Conservation (phyloP, 2,329 filamentous ascomycete species). For the Botrytis porri region DNA sequence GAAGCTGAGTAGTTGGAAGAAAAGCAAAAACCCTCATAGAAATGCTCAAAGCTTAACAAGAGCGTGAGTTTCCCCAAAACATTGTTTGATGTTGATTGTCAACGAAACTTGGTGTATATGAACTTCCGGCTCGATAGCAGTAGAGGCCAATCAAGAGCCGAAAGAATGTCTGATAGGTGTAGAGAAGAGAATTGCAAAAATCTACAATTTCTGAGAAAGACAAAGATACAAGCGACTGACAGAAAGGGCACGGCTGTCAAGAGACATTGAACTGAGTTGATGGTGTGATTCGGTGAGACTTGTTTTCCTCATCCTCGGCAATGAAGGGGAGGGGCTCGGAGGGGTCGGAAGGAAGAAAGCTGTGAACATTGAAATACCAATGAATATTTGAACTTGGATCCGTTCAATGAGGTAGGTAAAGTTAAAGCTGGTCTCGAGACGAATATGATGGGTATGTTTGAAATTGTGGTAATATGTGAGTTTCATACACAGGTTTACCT, state of each 20-base stretch:
- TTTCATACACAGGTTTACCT: background rate
- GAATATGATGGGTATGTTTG: background rate
- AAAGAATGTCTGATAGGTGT: background rate
- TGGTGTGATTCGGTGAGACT: background rate
- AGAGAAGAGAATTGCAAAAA: background rate
- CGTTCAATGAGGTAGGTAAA: rapidly evolving
- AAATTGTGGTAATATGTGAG: no score
- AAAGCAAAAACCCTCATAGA: background rate
- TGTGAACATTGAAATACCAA: background rate
- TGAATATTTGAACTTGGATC: no score
- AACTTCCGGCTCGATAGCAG: background rate
- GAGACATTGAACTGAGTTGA: background rate
- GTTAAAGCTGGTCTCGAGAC: background rate
- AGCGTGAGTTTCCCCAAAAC: background rate
- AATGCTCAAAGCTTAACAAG: background rate
- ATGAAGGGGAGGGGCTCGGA: no score
- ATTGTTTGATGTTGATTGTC: background rate
- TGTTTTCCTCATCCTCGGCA: background rate
- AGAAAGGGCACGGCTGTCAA: background rate
- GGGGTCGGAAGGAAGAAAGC: background rate
- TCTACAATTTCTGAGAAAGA: background rate
- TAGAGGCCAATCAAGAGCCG: background rate
- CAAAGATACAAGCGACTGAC: background rate
- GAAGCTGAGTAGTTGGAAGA: background rate
- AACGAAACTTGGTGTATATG: background rate